Evolutionary conservation across 495 filamentous ascomycete genomes (phyloP).

Genomic region (Hyaloscypha hepaticicola): DNA sequence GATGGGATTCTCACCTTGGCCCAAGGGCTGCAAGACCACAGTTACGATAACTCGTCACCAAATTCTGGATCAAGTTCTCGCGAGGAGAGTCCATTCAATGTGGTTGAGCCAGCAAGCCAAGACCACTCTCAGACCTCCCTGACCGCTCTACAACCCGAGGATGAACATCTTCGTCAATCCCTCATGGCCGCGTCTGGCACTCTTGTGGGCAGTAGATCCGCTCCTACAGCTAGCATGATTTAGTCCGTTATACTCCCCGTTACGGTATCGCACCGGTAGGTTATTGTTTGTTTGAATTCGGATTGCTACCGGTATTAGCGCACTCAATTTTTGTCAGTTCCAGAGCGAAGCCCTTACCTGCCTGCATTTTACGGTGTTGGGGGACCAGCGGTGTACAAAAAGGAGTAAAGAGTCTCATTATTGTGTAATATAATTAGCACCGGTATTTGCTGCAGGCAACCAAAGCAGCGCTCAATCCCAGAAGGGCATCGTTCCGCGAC

Average conservation of each 20-base stretch:
- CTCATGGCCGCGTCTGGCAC: not conserved
- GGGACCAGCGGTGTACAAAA: no score
- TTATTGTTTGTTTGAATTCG: not conserved
- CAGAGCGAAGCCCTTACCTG: no score
- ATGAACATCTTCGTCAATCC: not conserved
- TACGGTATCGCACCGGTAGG: not conserved
- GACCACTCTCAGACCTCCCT: not conserved
- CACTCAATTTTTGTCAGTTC: no score
- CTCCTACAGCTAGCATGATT: not conserved
- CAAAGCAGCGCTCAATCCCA: not conserved
- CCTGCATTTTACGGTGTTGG: no score
- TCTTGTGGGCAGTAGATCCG: not conserved
- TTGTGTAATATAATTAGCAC: not conserved
- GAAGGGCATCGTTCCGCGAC: not conserved
- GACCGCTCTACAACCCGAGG: not conserved
- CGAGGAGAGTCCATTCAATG: conserved; percentile 15
- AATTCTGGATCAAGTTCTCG: not conserved
- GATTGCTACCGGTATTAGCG: no score
- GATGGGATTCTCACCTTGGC: conserved; percentile 67
- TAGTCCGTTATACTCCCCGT: no score
- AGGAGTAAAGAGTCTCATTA: not conserved
- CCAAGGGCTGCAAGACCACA: conserved; percentile 32
- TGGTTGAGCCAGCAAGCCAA: conserved; percentile 17
- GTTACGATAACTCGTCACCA: not conserved
- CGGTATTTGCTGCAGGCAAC: not conserved